Percentiles rank a stretch among this genome's conserved stretches.
Evolutionary conservation across 371 early-diverging fungal genomes (phyloP).

Genomic region (Parasitella parasitica): DNA sequence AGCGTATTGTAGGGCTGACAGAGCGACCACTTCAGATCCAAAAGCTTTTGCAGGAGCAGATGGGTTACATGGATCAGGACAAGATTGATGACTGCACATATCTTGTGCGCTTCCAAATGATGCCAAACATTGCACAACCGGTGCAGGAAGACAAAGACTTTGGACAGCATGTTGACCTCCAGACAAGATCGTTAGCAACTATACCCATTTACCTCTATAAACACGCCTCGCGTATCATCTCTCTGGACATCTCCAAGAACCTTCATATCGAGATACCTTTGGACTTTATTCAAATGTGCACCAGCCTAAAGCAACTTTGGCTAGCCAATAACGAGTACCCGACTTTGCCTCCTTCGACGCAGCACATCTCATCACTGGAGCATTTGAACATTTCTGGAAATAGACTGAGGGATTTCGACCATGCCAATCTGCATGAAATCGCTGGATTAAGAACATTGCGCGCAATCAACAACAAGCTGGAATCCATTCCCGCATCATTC

Average conservation of each 20-base stretch:
- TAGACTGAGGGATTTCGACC: constrained; percentile 63
- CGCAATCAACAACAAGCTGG: constrained; percentile 76
- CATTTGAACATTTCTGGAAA: constrained; percentile 82
- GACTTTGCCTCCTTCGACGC: constrained; percentile 63
- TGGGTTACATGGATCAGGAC: constrained; percentile 80
- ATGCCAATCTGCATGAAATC: constrained; percentile 65
- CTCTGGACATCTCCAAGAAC: constrained; percentile 75
- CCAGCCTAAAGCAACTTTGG: constrained; percentile 61
- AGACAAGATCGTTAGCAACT: constrained; percentile 66
- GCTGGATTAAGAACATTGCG: constrained; percentile 60
- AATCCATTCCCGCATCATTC: constrained; percentile 63
- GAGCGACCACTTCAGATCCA: constrained; percentile 77
- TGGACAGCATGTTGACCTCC: constrained; percentile 64
- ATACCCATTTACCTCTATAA: constrained; percentile 78
- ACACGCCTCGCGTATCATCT: constrained; percentile 62
- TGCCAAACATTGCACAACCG: constrained; percentile 59
- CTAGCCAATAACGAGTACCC: constrained; percentile 69
- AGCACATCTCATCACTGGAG: constrained; percentile 57
- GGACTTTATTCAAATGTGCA: constrained; percentile 78
- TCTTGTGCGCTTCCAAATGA: constrained; percentile 75
- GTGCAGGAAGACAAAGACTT: constrained; percentile 38
- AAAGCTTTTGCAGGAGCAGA: constrained; percentile 67
- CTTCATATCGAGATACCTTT: constrained; percentile 69
- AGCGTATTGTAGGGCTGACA: constrained; percentile 61
- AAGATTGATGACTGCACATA: constrained; percentile 77